Conservation (phyloP, 352 stramenopile species). For the Phytophthora podocarpi region DNA sequence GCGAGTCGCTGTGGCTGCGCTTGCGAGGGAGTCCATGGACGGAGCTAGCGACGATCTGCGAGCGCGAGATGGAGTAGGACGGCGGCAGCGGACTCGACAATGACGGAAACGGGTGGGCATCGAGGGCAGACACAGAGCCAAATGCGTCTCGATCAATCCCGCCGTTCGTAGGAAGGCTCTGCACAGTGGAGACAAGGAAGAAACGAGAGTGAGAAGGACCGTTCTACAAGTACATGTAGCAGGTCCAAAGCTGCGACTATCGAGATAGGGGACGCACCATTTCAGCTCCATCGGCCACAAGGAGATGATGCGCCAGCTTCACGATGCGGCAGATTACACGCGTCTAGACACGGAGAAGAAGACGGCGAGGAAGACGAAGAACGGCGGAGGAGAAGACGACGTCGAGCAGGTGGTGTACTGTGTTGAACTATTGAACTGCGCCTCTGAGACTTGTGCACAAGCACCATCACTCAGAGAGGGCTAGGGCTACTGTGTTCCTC, state of each 20-base stretch:
- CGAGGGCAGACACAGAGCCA: constrained; percentile 16
- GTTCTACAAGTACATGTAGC: not conserved
- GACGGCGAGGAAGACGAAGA: too few relatives aligned
- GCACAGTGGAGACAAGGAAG: not conserved
- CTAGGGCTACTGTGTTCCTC: constrained; percentile 21
- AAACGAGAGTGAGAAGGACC: not conserved
- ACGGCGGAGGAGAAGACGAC: not conserved
- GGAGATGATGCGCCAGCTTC: constrained; percentile 50
- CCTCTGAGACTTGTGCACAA: constrained; percentile 23
- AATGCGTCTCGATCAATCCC: constrained; percentile 39
- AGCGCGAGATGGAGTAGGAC: constrained; percentile 30
- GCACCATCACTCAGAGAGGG: constrained; percentile 24
- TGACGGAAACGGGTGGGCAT: constrained; percentile 16
- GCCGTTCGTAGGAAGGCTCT: constrained; percentile 44
- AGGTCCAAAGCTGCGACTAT: not conserved
- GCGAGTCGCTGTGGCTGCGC: constrained; percentile 24
- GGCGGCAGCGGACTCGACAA: constrained; percentile 9
- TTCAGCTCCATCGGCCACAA: constrained; percentile 50
- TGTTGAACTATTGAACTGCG: constrained; percentile 5
- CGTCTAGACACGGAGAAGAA: constrained; percentile 17
- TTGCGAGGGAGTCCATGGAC: constrained; percentile 23
- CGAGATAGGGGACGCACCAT: constrained; percentile 37
- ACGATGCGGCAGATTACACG: constrained; percentile 24
- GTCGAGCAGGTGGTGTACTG: not conserved
- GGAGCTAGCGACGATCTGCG: constrained; percentile 20